Percentiles rank a stretch among this genome's conserved stretches.
These are phyloP conservation scores for Nicotiana benthamiana DNA, from an alignment of 257 asterid species.

Conservation along the genomic window DNA sequence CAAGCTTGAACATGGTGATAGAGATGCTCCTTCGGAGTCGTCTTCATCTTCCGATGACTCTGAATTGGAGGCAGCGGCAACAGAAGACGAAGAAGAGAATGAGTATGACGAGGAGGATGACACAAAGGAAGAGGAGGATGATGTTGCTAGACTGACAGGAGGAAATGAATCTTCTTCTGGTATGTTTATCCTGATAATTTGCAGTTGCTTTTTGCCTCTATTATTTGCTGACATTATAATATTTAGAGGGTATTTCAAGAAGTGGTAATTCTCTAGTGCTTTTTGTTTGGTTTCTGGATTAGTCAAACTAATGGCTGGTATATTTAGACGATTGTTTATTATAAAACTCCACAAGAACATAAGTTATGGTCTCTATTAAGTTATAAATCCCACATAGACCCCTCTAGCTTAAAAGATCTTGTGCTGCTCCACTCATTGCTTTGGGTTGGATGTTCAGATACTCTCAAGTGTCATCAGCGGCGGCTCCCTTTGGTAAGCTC, in stretches of 20 bases:
- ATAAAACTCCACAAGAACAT: background rate
- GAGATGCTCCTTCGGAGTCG: slow-evolving; percentile 67
- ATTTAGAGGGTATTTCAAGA: background rate
- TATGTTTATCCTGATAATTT: background rate
- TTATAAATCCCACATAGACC: background rate
- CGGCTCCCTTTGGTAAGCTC: background rate
- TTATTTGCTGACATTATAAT: background rate
- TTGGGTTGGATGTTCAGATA: background rate
- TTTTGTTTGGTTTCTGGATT: background rate
- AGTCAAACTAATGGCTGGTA: background rate
- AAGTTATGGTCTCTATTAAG: background rate
- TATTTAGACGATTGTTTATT: background rate
- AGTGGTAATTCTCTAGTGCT: background rate
- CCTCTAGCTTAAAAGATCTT: background rate
- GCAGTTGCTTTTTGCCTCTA: background rate
- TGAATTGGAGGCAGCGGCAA: slow-evolving; percentile 49
- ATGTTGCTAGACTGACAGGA: background rate
- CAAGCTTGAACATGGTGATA: slow-evolving; percentile 59
- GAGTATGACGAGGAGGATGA: slow-evolving; percentile 21
- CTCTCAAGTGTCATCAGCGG: background rate
- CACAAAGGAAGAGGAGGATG: slow-evolving; percentile 23
- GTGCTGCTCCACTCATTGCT: background rate
- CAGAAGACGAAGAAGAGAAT: slow-evolving; percentile 42
- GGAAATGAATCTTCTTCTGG: slow-evolving; percentile 7
- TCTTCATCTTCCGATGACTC: slow-evolving; percentile 68